Conservation (phyloP, 805 yeast genomes). For the Alloascoidea africana region DNA sequence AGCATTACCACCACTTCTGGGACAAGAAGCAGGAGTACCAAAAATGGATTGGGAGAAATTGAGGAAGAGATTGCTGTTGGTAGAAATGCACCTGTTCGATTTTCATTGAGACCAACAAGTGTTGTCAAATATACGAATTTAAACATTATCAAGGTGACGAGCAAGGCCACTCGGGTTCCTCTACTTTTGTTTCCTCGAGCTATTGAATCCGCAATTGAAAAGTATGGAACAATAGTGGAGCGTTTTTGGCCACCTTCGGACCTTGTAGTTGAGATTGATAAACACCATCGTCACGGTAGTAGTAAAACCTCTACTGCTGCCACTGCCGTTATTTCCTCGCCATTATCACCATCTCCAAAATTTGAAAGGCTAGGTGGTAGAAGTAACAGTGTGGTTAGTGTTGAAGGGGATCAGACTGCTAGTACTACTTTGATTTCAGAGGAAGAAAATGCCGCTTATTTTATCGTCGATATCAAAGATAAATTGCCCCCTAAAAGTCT, state of each 20-base stretch:
- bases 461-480: constrained; percentile 1
- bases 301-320: no score
- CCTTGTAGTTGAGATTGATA: background rate
- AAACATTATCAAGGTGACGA: background rate
- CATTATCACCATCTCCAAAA: no score
- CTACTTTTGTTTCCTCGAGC: constrained; percentile 1
- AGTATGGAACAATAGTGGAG: background rate
- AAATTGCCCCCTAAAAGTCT: constrained; percentile 1
- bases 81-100: background rate
- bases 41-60: no score
- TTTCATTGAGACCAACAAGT: background rate
- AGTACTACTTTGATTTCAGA: no score
- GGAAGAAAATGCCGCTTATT: background rate
- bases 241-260: background rate
- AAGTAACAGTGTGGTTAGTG: background rate
- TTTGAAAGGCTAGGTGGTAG: no score
- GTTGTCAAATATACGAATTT: background rate
- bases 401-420: no score
- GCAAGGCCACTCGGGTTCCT: background rate
- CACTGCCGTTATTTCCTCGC: no score
- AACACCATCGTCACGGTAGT: no score
- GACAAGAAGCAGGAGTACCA: no score
- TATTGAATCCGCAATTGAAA: background rate
- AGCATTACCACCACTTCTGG: background rate
- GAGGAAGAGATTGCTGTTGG: no score